Conservation (phyloP, 345 rosid genomes). For the Rhodomyrtus tomentosa region DNA sequence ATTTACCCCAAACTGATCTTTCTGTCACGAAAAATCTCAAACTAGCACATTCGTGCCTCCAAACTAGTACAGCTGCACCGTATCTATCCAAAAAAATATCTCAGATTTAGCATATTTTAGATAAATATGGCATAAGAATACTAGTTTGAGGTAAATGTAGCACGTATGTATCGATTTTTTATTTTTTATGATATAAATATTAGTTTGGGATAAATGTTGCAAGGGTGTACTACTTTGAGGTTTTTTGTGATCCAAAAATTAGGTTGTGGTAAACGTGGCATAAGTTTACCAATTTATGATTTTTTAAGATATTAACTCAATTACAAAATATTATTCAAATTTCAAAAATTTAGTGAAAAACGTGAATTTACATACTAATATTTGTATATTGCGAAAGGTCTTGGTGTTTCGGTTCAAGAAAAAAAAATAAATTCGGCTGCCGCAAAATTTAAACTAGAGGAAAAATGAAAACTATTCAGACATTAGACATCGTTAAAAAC, state of each 20-base stretch:
- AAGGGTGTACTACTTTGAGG: fast-evolving
- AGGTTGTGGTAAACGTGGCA: neutral
- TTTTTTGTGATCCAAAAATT: neutral
- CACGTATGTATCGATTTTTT: neutral
- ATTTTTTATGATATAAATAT: no score
- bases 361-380: neutral
- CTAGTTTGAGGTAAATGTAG: neutral
- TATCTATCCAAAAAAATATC: no score
- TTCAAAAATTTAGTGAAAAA: neutral
- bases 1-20: no score
- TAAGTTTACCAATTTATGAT: neutral
- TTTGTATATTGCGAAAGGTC: neutral
- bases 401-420: neutral
- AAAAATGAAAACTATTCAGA: neutral
- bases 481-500: neutral
- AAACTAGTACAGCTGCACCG: no score
- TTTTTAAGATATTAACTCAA: neutral
- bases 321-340: neutral
- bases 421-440: neutral
- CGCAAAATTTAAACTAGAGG: neutral
- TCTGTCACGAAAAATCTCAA: no score
- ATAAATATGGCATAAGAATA: no score
- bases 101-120: no score
- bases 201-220: no score
- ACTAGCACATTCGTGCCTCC: no score